Conservation (phyloP, 2,329 filamentous ascomycete genomes). For the Arthrobotrys musiformis region DNA sequence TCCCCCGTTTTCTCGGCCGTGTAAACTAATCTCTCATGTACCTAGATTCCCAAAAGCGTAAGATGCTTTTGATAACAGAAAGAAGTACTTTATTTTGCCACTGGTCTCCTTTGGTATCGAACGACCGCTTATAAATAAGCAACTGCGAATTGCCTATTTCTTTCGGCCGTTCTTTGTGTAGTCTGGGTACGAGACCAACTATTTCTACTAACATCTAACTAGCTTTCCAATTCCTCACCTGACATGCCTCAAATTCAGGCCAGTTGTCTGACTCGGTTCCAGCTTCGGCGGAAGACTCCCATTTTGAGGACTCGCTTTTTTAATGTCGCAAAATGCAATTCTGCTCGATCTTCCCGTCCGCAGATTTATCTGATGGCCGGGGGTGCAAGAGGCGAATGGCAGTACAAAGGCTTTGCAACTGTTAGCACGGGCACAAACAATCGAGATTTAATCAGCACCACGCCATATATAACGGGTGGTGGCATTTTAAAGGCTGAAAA, state of each 20-base stretch:
- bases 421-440: neutral
- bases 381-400: neutral
- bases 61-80: no score
- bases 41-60: no score
- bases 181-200: no score
- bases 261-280: neutral
- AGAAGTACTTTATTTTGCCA: no score
- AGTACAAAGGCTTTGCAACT: neutral
- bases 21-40: no score
- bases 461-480: constrained; percentile 60
- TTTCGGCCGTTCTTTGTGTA: no score
- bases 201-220: no score
- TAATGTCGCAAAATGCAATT: neutral
- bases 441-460: neutral
- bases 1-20: no score
- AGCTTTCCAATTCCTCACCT: no score
- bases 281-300: neutral
- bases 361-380: neutral
- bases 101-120: no score
- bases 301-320: neutral
- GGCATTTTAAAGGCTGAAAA: constrained; percentile 74
- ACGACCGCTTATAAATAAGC: no score
- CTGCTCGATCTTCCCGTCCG: neutral
- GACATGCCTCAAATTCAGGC: neutral
- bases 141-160: no score